Base-by-base conservation (phyloP, 2,329 filamentous ascomycete genomes). In the Nigrospora osmanthi region DNA sequence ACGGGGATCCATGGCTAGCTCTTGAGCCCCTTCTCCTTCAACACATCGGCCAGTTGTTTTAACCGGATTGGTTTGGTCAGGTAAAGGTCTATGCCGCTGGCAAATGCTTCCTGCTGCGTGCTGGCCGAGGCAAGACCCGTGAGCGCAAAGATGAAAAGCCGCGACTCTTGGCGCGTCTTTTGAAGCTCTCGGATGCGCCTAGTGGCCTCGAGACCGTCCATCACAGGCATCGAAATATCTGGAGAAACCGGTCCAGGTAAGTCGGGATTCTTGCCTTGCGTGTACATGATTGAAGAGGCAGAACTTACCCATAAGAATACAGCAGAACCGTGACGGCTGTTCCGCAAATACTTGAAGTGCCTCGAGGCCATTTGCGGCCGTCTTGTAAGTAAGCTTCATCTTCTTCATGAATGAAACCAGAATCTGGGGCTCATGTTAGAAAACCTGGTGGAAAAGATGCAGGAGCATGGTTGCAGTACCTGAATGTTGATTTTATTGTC, bases 161-260 rank as follows among this genome's bases (percentile, higher is more conserved):
- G 63, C 2, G 54, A 45, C 1, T 68, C 50, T 0, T 58, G 56
- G 17, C 60, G 54, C 3, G 67, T 59, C 14, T 61, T 58, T 50
- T 73, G 69, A 16, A 67, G 58, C 1, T 60, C 54, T 9, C 69
- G 62, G 23, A 72, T 70, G 44, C 58, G 58, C 6, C 59, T 55
- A 11, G 68, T 71, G 0, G 61, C 59, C 6, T 58, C 60, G 15
- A 68, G 59, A 0, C 65, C 65, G 47, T 73, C 63, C 14, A 73
- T 61, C 11, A 70, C 55, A 0, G 70, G 70, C 70, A 73, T 73
- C 51, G 59, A 68, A 7, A 71, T 62, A 50, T 73, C 70, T 28
- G 10, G 23, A 28, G 23, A 10, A 7, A 28, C 23, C 2, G 9
- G 23, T 10, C 23, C 9, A 7, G 9, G 23, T 28, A 7, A 28